A percentile compares a stretch with the other conserved stretches of the same genome.
Conservation (phyloP, 2,329 filamentous ascomycete genomes). For the Cephalotrichum gorgonifer region DNA sequence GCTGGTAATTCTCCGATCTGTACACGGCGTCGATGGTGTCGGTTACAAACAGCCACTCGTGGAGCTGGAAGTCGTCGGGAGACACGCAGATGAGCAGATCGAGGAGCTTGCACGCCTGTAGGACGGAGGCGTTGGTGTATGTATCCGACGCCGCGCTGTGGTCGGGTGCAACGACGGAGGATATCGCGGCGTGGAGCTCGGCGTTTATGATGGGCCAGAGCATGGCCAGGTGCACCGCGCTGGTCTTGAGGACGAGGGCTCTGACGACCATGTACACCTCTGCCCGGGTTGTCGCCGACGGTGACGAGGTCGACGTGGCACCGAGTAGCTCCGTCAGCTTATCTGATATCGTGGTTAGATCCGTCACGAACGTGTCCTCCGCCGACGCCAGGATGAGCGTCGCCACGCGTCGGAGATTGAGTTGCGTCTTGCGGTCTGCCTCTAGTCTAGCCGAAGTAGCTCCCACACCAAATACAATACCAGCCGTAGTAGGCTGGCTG, state of each 20-base stretch:
- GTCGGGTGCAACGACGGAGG: conserved; percentile 60
- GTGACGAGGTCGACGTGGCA: conserved; percentile 79
- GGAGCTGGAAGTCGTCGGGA: conserved; percentile 94
- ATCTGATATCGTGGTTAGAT: conserved; percentile 64
- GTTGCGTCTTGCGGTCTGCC: conserved; percentile 84
- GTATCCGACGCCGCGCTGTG: conserved; percentile 55
- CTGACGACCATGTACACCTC: conserved; percentile 86
- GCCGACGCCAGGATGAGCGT: conserved; percentile 68
- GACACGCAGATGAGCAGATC: conserved; percentile 78
- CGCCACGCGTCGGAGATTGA: conserved; percentile 76
- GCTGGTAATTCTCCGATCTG: conserved; percentile 56
- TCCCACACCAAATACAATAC: conserved; percentile 97
- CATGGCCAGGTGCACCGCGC: conserved; percentile 66
- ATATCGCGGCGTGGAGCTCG: conserved; percentile 72
- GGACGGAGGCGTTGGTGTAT: conserved; percentile 64
- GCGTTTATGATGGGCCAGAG: conserved; percentile 86
- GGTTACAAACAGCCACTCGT: conserved; percentile 95
- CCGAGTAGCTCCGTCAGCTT: conserved; percentile 79
- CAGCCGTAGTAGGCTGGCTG: conserved; percentile 77
- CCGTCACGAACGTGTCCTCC: conserved; percentile 69
- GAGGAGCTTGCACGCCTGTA: conserved; percentile 90
- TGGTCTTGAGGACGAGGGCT: conserved; percentile 69
- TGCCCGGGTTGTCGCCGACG: conserved; percentile 77
- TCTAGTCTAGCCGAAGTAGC: conserved; percentile 89
- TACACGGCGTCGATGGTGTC: conserved; percentile 97